These are phyloP conservation scores for Epichloe bromicola DNA, from an alignment of 2,329 filamentous ascomycete species.

Conservation along the genomic window DNA sequence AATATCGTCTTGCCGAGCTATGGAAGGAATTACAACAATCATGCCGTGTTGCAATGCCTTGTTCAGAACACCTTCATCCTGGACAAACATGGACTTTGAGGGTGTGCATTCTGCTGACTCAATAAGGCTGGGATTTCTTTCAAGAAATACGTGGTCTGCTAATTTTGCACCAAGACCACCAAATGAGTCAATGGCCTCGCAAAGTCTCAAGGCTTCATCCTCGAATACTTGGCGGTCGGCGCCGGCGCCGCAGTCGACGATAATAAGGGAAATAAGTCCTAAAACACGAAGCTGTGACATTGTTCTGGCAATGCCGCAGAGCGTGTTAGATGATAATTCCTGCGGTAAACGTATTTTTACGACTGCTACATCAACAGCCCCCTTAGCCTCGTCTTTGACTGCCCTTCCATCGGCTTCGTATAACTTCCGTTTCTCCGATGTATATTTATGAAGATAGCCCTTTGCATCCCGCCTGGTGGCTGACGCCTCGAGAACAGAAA, in stretches of 20 bases:
- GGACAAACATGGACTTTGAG: conserved; percentile 16
- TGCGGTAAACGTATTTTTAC: conserved; percentile 73
- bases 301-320: conserved; percentile 70
- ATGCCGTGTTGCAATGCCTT: conserved; percentile 20
- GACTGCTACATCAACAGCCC: conserved; percentile 54
- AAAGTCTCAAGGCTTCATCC: conserved; percentile 59
- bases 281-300: conserved; percentile 71
- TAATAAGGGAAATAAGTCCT: conserved; percentile 69
- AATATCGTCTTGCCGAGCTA: conserved; percentile 29
- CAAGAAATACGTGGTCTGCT: conserved; percentile 35
- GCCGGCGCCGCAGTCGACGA: conserved; percentile 56
- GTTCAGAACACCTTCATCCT: conserved; percentile 19
- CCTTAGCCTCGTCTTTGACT: neutral
- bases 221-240: conserved; percentile 29
- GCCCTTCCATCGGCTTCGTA: neutral
- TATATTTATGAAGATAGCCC: conserved; percentile 81
- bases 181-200: conserved; percentile 59
- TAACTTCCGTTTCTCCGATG: conserved; percentile 16
- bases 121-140: neutral
- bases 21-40: conserved; percentile 26
- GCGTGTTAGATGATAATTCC: conserved; percentile 50
- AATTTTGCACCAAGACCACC: conserved; percentile 55
- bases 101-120: conserved; percentile 9
- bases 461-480: conserved; percentile 88
- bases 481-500: conserved; percentile 76